phyloP scores from a whole-genome alignment of 495 filamentous ascomycete species.

The Penicillium taxi region DNA sequence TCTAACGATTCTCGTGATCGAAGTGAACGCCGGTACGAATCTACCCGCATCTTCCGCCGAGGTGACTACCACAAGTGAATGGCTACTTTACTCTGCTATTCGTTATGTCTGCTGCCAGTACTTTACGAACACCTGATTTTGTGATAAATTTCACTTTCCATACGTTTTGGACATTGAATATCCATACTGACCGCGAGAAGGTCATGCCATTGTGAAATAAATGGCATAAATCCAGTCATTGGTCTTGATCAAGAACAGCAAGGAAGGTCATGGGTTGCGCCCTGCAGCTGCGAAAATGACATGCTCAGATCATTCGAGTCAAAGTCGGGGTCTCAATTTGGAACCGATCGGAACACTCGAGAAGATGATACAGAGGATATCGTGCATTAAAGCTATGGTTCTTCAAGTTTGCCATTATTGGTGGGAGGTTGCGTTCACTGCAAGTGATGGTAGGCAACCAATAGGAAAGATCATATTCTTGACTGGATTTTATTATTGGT shows the following conservation, averaged over 20 bases:
- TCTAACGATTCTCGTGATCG: conserved; percentile 31
- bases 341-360: conserved; percentile 8
- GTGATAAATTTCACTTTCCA: conserved; percentile 10
- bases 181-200: conserved; percentile 11
- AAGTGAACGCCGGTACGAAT: conserved; percentile 27
- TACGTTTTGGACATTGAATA: conserved; percentile 13
- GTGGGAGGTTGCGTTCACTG: conserved; percentile 1
- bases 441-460: conserved; percentile 7
- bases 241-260: not conserved
- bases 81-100: not conserved
- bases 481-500: conserved; percentile 1
- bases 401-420: conserved; percentile 13
- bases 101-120: not conserved
- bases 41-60: conserved; percentile 15
- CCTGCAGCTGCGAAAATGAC: conserved; percentile 12
- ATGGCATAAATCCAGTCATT: no score
- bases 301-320: conserved; percentile 1
- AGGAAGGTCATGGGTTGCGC: conserved; percentile 9
- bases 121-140: conserved; percentile 1
- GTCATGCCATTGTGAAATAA: no score
- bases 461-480: conserved; percentile 4
- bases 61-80: conserved; percentile 28
- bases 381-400: conserved; percentile 7
- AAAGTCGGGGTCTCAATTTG: conserved; percentile 9
- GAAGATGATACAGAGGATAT: conserved; percentile 3